phyloP scores from a whole-genome alignment of 495 filamentous ascomycete genomes.

The Eremomyces bilateralis region DNA sequence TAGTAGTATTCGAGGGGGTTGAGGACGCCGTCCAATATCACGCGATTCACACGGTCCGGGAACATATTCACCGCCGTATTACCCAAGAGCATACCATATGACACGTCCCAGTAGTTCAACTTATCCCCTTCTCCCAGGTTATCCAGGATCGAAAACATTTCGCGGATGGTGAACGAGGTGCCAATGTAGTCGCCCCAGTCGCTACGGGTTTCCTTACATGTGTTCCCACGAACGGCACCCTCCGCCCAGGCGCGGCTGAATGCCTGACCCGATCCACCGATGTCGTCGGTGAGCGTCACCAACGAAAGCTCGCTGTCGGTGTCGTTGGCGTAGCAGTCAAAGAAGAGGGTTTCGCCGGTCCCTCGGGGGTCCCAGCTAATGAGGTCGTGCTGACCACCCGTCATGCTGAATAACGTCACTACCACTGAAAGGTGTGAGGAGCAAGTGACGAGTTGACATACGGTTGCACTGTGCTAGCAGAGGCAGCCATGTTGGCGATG shows the following conservation, averaged over 20 bases:
- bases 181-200: slow-evolving; percentile 26
- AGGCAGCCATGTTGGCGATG: no score
- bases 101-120: slow-evolving; percentile 17
- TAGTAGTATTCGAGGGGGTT: slow-evolving; percentile 19
- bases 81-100: slow-evolving; percentile 15
- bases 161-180: slow-evolving; percentile 25
- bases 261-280: no score
- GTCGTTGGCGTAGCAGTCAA: no score
- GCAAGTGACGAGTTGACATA: no score
- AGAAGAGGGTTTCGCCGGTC: slow-evolving; percentile 18
- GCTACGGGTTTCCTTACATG: slow-evolving; percentile 11
- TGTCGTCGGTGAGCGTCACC: no score
- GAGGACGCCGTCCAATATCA: slow-evolving; percentile 32
- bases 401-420: no score
- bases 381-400: no score
- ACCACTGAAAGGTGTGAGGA: no score
- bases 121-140: slow-evolving; percentile 3
- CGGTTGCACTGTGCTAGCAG: no score
- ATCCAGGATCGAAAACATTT: slow-evolving; percentile 21
- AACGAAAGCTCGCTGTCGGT: slow-evolving; percentile 15
- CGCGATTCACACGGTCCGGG: slow-evolving; percentile 27
- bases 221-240: slow-evolving; percentile 4
- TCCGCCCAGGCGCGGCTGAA: slow-evolving; percentile 8
- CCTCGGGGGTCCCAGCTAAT: slow-evolving; percentile 30
- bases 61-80: slow-evolving; percentile 30